A percentile compares a stretch with the other conserved stretches of the same genome.
These are phyloP conservation scores for Tetrastigma voinierianum DNA, from an alignment of 164 flowering plant species.

Conservation along the genomic window DNA sequence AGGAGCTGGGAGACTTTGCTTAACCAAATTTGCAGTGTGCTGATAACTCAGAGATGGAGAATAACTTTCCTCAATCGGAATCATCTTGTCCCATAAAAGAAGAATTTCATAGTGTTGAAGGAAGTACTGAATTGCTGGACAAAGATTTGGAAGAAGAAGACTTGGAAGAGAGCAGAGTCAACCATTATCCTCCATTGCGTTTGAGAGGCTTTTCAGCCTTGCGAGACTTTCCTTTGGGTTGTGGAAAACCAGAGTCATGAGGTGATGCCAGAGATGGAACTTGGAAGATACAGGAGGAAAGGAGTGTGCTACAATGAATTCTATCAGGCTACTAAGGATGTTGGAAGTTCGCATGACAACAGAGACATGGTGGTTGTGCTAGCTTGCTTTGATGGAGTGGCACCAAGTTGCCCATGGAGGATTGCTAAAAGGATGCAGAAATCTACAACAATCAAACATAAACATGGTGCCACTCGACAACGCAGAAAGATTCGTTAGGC, in stretches of 20 bases:
- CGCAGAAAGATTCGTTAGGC: neutral
- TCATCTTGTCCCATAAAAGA: too few relatives aligned
- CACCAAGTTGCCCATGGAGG: slow-evolving; percentile 2
- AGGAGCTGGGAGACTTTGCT: too few relatives aligned
- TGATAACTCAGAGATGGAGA: too few relatives aligned
- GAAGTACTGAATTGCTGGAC: neutral
- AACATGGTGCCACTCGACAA: too few relatives aligned
- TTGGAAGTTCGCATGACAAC: neutral
- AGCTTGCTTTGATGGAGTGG: neutral
- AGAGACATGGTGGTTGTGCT: neutral
- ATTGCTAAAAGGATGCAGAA: neutral
- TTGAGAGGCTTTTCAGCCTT: slow-evolving; percentile 3
- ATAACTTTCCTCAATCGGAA: too few relatives aligned
- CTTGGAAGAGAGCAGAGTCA: neutral
- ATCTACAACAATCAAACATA: neutral
- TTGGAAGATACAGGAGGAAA: too few relatives aligned
- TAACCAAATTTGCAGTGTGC: too few relatives aligned
- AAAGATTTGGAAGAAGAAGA: neutral
- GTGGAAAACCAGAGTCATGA: neutral
- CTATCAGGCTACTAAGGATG: neutral
- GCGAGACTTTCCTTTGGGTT: slow-evolving; percentile 2
- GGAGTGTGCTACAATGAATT: too few relatives aligned
- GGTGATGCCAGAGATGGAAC: too few relatives aligned
- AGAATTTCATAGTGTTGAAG: too few relatives aligned
- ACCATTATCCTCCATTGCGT: neutral